phyloP scores from a whole-genome alignment of 2,329 filamentous ascomycete species.

The Rosellinia necatrix region DNA sequence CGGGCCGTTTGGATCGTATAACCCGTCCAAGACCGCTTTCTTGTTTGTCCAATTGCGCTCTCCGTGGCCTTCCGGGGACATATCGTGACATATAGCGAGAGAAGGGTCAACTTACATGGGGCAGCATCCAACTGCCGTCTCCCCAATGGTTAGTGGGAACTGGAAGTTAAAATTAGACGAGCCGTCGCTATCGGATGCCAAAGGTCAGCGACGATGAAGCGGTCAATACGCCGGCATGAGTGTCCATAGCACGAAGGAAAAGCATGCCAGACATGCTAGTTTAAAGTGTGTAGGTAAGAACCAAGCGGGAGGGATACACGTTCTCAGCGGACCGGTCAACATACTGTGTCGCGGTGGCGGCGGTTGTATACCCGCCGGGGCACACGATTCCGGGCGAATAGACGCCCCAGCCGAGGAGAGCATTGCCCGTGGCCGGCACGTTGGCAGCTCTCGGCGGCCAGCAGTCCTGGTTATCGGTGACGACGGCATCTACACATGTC shows the following conservation, averaged over 20 bases:
- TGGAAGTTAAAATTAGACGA: constrained; percentile 19
- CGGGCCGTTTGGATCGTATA: too few species aligned
- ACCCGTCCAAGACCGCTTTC: too few species aligned
- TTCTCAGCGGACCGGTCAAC: background rate
- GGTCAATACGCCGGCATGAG: background rate
- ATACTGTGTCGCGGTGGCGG: constrained; percentile 8
- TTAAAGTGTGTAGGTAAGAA: background rate
- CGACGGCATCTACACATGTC: constrained; percentile 10
- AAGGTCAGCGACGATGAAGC: background rate
- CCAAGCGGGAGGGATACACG: background rate
- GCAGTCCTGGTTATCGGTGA: constrained; percentile 23
- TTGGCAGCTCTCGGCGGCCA: constrained; percentile 22
- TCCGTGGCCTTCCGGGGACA: too few species aligned
- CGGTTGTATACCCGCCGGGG: constrained; percentile 26
- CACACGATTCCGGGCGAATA: constrained; percentile 28
- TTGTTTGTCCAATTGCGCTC: too few species aligned
- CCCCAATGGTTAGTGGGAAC: constrained; percentile 18
- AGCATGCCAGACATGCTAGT: too few species aligned
- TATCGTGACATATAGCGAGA: too few species aligned
- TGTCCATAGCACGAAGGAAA: background rate
- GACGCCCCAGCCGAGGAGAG: constrained; percentile 23
- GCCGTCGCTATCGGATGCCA: constrained; percentile 6
- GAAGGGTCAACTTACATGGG: constrained; percentile 26
- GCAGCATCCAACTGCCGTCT: constrained; percentile 28
- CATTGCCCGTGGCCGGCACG: constrained; percentile 10